Base-by-base conservation (phyloP, 202 grass and related monocot genomes). In the Brachypodium distachyon region DNA sequence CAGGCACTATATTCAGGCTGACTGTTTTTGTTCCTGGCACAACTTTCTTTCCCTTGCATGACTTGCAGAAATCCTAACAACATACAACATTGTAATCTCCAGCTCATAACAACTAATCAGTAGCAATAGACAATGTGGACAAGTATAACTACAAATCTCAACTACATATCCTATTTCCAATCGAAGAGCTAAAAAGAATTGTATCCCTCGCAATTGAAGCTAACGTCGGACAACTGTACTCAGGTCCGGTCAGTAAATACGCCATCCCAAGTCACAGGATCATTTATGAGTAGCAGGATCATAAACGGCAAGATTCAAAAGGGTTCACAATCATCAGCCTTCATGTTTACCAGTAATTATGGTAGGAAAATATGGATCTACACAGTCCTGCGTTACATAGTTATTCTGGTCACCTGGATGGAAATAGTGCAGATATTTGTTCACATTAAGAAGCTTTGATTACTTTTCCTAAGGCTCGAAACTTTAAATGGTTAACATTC, bases 41-140 rank as follows among this genome's bases (percentile, higher is more conserved):
- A 83, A 94, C 89, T 84, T 84, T 94, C 48, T 69, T 86, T 21
- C 95, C 95, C 61, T 61, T 90, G 87, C 95, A 98, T 67, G 87
- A 83, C 49, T 88, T 98, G 87, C 95, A 98, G 60, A 98, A 81
- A 34, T 91, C 89, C 95, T 98, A 79, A 64, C 26, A 28, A 40
- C 27, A 82, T 12, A 82, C 39, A 53, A 72, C 34, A 79, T 62
- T 82, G 67, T n/a, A 59, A 83, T 82, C 52, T 83, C 31, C 6
- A 34, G 19, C 4, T 71, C 25, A 43, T 17, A 8, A 3, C 32
- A 38, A 63, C 21, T 61, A 57, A 80, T 61, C 7, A 71, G 47
- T 4, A 71, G 47, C 84, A 80, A 25, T 46, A 54, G 6, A 53
- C 37, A 67, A 2, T 63, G 2, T 59, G 3, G 12, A 46, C 28